Percentiles rank a stretch among this genome's conserved stretches.
phyloP scores from a whole-genome alignment of 169 alveolate species.

The Eimeria sp. region DNA sequence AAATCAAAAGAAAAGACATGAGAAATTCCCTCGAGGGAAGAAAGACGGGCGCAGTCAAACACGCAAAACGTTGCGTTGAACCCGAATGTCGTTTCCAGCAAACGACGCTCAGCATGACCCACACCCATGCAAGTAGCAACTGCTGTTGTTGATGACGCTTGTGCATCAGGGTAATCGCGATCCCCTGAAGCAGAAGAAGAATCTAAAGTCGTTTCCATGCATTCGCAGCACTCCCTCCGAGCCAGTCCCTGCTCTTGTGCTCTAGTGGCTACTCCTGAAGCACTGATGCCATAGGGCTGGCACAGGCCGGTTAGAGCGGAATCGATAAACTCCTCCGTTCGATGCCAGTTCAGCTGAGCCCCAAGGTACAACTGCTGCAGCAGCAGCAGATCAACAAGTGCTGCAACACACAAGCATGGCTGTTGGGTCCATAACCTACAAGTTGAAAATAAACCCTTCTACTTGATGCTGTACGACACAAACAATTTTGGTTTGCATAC shows the following conservation, averaged over 20 bases:
- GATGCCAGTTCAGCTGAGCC: conserved; percentile 16
- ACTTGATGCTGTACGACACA: neutral
- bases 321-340: conserved; percentile 10
- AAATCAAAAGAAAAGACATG: conserved; percentile 86
- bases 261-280: neutral
- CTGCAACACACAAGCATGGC: conserved; percentile 50
- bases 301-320: neutral
- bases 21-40: conserved; percentile 84
- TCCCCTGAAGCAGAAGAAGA: neutral
- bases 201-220: neutral
- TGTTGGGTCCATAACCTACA: neutral
- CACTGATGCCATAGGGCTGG: neutral
- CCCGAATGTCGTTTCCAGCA: conserved; percentile 39
- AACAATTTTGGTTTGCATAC: neutral
- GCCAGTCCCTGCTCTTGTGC: neutral
- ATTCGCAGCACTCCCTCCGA: neutral
- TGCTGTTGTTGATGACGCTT: neutral
- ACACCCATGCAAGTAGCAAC: conserved; percentile 38
- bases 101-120: conserved; percentile 30
- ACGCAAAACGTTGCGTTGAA: conserved; percentile 81
- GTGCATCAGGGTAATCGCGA: neutral
- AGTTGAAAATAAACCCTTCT: neutral
- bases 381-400: conserved; percentile 62
- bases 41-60: conserved; percentile 83
- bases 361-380: conserved; percentile 58